A percentile compares a stretch with the other conserved stretches of the same genome.
These are phyloP conservation scores for Hyaloperonospora brassicae DNA, from an alignment of 352 stramenopile genomes.

Conservation along the genomic window DNA sequence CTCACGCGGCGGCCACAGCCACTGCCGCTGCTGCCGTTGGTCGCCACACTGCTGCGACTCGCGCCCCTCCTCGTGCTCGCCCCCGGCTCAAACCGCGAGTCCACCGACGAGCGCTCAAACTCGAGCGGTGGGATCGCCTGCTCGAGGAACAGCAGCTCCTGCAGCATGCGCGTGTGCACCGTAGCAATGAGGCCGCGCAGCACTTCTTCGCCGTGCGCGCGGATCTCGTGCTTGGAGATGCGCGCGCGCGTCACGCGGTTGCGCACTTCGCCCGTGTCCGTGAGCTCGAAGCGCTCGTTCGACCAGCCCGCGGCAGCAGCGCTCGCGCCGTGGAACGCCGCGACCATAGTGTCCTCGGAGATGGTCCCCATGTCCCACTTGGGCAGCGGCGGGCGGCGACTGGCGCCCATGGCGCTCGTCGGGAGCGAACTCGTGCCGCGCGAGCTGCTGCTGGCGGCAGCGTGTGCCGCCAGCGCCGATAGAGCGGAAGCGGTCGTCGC, in stretches of 20 bases:
- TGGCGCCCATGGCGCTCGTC: neutral
- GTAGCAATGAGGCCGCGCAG: constrained; percentile 58
- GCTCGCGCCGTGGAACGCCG: constrained; percentile 16
- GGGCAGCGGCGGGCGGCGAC: constrained; percentile 19
- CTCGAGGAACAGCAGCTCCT: constrained; percentile 71
- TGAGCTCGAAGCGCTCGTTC: constrained; percentile 55
- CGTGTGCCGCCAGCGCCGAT: too few species aligned
- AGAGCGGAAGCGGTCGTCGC: too few species aligned
- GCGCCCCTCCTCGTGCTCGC: constrained; percentile 13
- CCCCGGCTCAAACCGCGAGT: constrained; percentile 37
- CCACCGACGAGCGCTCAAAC: constrained; percentile 40
- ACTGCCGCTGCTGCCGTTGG: neutral
- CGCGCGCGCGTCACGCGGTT: constrained; percentile 33
- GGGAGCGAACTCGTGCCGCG: too few species aligned
- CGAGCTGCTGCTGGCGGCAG: too few species aligned
- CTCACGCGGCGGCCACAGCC: constrained; percentile 17
- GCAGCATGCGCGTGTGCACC: constrained; percentile 72
- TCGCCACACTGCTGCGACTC: neutral
- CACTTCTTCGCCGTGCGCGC: constrained; percentile 61
- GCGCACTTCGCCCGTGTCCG: constrained; percentile 45
- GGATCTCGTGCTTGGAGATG: constrained; percentile 71
- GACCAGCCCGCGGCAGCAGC: constrained; percentile 38
- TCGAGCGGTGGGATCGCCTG: constrained; percentile 73
- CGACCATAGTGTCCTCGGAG: constrained; percentile 50
- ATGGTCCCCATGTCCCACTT: constrained; percentile 76